Base-by-base conservation (phyloP, 768 basidiomycete species). In the Suillus variegatus region DNA sequence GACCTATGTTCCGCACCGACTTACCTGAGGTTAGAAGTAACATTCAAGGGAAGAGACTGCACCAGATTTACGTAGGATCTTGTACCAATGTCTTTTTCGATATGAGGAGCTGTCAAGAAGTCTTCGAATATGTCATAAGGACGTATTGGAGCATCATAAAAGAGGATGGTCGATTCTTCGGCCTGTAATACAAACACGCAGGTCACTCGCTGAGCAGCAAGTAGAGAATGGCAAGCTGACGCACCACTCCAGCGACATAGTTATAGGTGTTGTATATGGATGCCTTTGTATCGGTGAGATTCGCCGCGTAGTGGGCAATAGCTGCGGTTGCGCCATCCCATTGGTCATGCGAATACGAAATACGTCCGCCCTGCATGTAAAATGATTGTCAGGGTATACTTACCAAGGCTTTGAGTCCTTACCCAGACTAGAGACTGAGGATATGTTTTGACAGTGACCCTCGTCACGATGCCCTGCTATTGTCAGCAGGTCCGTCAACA, bases 351-450 rank as follows among this genome's bases (percentile, higher is more conserved):
- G 67, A 65, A 52, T 74, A 77, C 7, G 66, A 72, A 35, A 87
- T 78, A 1, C 80, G 20, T 1, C 87, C 88, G 9, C 86, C 86
- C 86, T 88, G 58, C 28, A 6, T 9, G 43, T n/a, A 28, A 9
- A 22, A 2, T 63, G 7, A 22, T 63, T 9, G n/a, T 38, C 36
- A 22, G 8, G 1, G 12, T 16, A 16, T 7, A 36, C 1, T n/a
- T 74, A 88, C 87, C 88, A 86, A 90, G 64, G 89, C 82, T 73
- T 82, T 1, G 1, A 10, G 16, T 18, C 2, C 82, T 40, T 75
- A 87, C 86, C 86, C 86, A 89, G 64, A 89, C 82, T 71, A 82
- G 70, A 0, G 76, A 74, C 72, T 87, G 86, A 22, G 87, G 83
- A 71, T 81, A 81, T 0, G 85, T 78, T 67, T 82, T 82, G 35